These are phyloP conservation scores for Diaporthe capsici DNA, from an alignment of 2,329 filamentous ascomycete genomes.

Conservation along the genomic window DNA sequence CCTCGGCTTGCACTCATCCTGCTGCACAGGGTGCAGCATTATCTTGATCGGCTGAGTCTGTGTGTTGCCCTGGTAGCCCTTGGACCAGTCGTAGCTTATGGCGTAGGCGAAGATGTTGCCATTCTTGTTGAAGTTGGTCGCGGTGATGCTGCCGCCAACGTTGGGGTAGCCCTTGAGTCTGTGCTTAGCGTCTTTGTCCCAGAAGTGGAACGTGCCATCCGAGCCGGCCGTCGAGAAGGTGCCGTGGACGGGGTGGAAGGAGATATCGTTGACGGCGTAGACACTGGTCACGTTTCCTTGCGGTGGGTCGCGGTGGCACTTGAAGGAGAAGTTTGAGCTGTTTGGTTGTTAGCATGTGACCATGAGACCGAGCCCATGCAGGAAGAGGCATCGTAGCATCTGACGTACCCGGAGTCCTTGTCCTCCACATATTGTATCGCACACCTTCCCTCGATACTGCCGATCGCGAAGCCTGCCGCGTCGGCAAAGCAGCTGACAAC, in stretches of 20 bases:
- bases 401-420: slow-evolving; percentile 80
- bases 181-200: slow-evolving; percentile 94
- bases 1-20: slow-evolving; percentile 74
- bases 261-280: slow-evolving; percentile 96
- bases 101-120: slow-evolving; percentile 91
- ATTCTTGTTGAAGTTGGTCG: slow-evolving; percentile 90
- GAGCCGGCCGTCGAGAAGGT: slow-evolving; percentile 98
- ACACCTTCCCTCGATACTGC: slow-evolving; percentile 96
- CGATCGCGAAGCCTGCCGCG: slow-evolving; percentile 91
- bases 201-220: slow-evolving; percentile 97
- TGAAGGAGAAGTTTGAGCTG: slow-evolving; percentile 97
- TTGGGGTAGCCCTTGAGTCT: slow-evolving; percentile 89
- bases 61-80: slow-evolving; percentile 90
- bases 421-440: slow-evolving; percentile 99
- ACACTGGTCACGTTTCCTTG: slow-evolving; percentile 86
- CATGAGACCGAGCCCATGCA: not conserved
- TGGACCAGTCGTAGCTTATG: slow-evolving; percentile 98
- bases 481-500: slow-evolving; percentile 96
- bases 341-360: slow-evolving; percentile 32
- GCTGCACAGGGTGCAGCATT: slow-evolving; percentile 83
- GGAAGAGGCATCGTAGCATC: not conserved
- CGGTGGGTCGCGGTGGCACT: slow-evolving; percentile 91
- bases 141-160: slow-evolving; percentile 88
- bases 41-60: slow-evolving; percentile 83
- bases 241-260: slow-evolving; percentile 95